Evolutionary conservation across 2,329 filamentous ascomycete species (phyloP).

Genomic region (Fusarium sp.): DNA sequence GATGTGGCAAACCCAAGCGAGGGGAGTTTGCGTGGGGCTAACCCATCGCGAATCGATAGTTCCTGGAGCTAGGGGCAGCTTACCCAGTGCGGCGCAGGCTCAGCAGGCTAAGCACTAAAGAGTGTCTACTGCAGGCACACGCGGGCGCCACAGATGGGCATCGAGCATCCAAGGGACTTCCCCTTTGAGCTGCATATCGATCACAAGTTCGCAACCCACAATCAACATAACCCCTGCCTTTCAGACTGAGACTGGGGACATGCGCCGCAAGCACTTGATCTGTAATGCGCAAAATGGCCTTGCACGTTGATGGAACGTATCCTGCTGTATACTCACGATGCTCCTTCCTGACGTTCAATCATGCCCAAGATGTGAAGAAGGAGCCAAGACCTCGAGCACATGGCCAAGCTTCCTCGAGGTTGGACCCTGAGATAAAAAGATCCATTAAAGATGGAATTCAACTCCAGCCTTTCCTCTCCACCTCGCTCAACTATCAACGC

Average conservation of each 20-base stretch:
- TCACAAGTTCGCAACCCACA: background rate
- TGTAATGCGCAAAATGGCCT: constrained; percentile 13
- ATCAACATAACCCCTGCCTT: constrained; percentile 6
- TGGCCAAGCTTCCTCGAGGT: constrained; percentile 15
- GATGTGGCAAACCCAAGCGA: constrained; percentile 30
- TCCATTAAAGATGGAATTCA: constrained; percentile 23
- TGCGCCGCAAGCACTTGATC: constrained; percentile 38
- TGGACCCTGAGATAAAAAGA: constrained; percentile 1
- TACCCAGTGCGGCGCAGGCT: constrained; percentile 7
- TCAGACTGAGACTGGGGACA: constrained; percentile 22
- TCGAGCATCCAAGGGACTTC: constrained; percentile 19
- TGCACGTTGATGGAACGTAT: background rate
- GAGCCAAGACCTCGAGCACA: constrained; percentile 22
- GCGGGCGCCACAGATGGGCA: constrained; percentile 26
- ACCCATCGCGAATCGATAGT: constrained; percentile 40
- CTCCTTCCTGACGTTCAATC: constrained; percentile 24
- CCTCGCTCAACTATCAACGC: constrained; percentile 9
- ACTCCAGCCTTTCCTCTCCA: constrained; percentile 19
- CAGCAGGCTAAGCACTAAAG: background rate
- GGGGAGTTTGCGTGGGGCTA: constrained; percentile 10
- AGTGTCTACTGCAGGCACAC: constrained; percentile 36
- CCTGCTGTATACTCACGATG: constrained; percentile 14
- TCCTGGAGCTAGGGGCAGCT: constrained; percentile 34
- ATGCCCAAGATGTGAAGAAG: constrained; percentile 10
- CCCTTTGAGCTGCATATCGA: constrained; percentile 16